phyloP scores from a whole-genome alignment of 2,329 filamentous ascomycete species.

The Fonsecaea nubica region DNA sequence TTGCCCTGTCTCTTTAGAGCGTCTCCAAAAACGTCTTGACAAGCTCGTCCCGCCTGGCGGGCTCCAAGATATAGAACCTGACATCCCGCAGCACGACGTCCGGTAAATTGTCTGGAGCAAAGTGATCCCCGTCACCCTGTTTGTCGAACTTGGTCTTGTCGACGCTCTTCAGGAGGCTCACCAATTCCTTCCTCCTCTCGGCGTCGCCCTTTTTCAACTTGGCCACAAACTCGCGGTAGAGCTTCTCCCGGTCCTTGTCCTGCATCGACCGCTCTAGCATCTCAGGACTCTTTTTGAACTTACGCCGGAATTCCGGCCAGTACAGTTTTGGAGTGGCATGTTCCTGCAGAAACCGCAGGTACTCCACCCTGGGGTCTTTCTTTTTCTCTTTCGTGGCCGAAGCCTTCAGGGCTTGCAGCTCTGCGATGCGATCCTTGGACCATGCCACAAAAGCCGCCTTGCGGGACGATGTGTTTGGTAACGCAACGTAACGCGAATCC shows the following conservation, averaged over 20 bases:
- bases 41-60: slow-evolving; percentile 35
- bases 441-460: slow-evolving; percentile 85
- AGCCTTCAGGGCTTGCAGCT: slow-evolving; percentile 73
- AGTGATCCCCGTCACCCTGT: background rate
- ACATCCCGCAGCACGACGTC: slow-evolving; percentile 29
- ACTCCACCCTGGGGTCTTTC: slow-evolving; percentile 77
- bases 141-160: slow-evolving; percentile 11
- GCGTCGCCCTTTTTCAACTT: slow-evolving; percentile 55
- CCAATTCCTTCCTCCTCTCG: slow-evolving; percentile 55
- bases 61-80: slow-evolving; percentile 36
- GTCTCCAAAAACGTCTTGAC: slow-evolving; percentile 35
- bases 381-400: slow-evolving; percentile 47
- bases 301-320: slow-evolving; percentile 95
- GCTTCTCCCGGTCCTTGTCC: slow-evolving; percentile 58
- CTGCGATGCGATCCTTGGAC: slow-evolving; percentile 76
- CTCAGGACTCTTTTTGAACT: slow-evolving; percentile 78
- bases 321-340: slow-evolving; percentile 90
- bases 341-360: slow-evolving; percentile 78
- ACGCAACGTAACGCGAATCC: slow-evolving; percentile 83
- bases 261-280: slow-evolving; percentile 63
- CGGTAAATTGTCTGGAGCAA: slow-evolving; percentile 16
- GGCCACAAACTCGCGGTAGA: slow-evolving; percentile 56
- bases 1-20: background rate
- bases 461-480: slow-evolving; percentile 79
- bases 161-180: slow-evolving; percentile 49